phyloP scores from a whole-genome alignment of 1,139 yeast genomes.

The Geotrichum siamense region DNA sequence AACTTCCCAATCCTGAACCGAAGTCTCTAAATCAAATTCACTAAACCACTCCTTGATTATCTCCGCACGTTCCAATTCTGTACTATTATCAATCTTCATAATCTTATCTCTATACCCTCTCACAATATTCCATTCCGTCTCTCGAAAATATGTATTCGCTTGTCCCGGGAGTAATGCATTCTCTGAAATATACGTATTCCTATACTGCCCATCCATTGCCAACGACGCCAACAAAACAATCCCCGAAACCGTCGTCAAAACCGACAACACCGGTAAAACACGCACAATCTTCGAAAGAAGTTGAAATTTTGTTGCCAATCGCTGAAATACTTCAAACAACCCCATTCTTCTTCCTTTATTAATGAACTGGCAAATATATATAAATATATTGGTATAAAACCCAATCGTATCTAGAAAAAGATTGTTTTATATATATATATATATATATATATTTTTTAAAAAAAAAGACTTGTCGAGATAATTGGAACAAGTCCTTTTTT shows the following conservation, averaged over 20 bases:
- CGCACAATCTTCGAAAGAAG: slow-evolving; percentile 26
- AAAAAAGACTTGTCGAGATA: too few relatives aligned
- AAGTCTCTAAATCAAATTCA: slow-evolving; percentile 67
- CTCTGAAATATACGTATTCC: slow-evolving; percentile 83
- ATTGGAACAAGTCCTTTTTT: too few relatives aligned
- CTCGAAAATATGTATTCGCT: slow-evolving; percentile 85
- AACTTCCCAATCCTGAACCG: slow-evolving; percentile 39
- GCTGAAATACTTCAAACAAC: slow-evolving; percentile 33
- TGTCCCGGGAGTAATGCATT: slow-evolving; percentile 97
- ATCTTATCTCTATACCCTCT: slow-evolving; percentile 73
- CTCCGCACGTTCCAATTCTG: slow-evolving; percentile 34
- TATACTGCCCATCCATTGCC: slow-evolving; percentile 75
- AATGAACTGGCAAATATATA: too few relatives aligned
- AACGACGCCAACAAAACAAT: slow-evolving; percentile 58
- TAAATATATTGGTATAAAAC: too few relatives aligned
- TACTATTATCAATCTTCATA: slow-evolving; percentile 31
- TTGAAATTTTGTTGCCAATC: slow-evolving; percentile 29
- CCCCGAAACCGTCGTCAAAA: slow-evolving; percentile 55
- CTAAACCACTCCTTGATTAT: slow-evolving; percentile 53
- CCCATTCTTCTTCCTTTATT: too few relatives aligned
- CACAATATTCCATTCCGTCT: slow-evolving; percentile 88
- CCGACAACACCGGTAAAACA: slow-evolving; percentile 53
- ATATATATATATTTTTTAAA: too few relatives aligned
- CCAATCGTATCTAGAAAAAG: too few relatives aligned
- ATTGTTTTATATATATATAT: too few relatives aligned